Percentiles rank a stretch among this genome's conserved stretches.
phyloP scores from a whole-genome alignment of 768 basidiomycete species.

The Gautieria morchelliformis region DNA sequence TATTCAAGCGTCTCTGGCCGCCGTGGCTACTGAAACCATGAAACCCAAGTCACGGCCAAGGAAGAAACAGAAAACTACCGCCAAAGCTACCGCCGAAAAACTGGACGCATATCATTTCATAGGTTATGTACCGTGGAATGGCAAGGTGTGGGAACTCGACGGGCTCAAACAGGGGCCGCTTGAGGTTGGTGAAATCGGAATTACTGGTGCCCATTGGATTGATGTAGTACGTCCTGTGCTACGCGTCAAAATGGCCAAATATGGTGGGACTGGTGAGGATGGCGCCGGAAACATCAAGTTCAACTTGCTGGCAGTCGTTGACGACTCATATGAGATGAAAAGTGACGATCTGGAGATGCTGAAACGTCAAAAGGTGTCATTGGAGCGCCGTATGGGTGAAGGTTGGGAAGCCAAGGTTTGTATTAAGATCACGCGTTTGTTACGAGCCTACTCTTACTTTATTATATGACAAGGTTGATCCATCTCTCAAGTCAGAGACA shows the following conservation, averaged over 20 bases:
- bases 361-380: slow-evolving; percentile 33
- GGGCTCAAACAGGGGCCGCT: slow-evolving; percentile 53
- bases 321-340: slow-evolving; percentile 35
- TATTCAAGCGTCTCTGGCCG: slow-evolving; percentile 41
- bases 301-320: slow-evolving; percentile 52
- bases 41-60: slow-evolving; percentile 29
- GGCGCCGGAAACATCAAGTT: slow-evolving; percentile 39
- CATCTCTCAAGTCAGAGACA: slow-evolving; percentile 20
- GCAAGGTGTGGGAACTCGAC: slow-evolving; percentile 65
- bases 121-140: slow-evolving; percentile 50
- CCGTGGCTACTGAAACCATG: slow-evolving; percentile 35
- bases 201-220: slow-evolving; percentile 37
- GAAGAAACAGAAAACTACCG: slow-evolving; percentile 19
- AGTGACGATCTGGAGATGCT: slow-evolving; percentile 46
- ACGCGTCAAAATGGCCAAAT: slow-evolving; percentile 51
- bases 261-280: slow-evolving; percentile 35
- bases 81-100: slow-evolving; percentile 13
- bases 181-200: slow-evolving; percentile 47
- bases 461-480: slow-evolving; percentile 30
- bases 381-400: slow-evolving; percentile 36
- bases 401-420: slow-evolving; percentile 28
- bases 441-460: not conserved
- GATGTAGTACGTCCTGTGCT: slow-evolving; percentile 52
- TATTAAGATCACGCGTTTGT: not conserved
- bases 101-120: slow-evolving; percentile 53